phyloP scores from a whole-genome alignment of 2,329 filamentous ascomycete species.

The Cytospora mali region DNA sequence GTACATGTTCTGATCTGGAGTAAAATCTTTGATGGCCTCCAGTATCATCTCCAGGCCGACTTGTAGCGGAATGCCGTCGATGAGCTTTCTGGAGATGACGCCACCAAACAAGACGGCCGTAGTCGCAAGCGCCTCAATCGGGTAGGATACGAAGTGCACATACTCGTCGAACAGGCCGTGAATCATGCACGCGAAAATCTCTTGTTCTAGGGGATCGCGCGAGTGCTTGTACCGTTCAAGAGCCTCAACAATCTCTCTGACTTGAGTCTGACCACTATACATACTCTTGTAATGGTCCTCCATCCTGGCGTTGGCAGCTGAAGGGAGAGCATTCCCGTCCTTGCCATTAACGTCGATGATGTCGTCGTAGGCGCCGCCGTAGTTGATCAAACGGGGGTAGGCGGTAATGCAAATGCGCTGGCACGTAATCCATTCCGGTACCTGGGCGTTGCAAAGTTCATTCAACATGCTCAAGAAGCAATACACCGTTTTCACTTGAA shows the following conservation, averaged over 20 bases:
- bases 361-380: slow-evolving; percentile 88
- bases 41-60: slow-evolving; percentile 97
- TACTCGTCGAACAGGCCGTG: slow-evolving; percentile 98
- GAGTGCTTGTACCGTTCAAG: slow-evolving; percentile 89
- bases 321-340: slow-evolving; percentile 78
- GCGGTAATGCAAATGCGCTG: slow-evolving; percentile 88
- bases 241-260: slow-evolving; percentile 81
- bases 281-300: slow-evolving; percentile 97
- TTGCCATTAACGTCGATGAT: slow-evolving; percentile 85
- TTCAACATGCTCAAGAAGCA: slow-evolving; percentile 79
- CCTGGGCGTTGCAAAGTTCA: slow-evolving; percentile 58
- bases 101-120: slow-evolving; percentile 96
- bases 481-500: slow-evolving; percentile 84
- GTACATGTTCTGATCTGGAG: slow-evolving; percentile 88
- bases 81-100: slow-evolving; percentile 90
- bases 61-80: slow-evolving; percentile 86
- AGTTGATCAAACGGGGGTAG: slow-evolving; percentile 95
- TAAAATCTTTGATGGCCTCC: slow-evolving; percentile 88
- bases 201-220: slow-evolving; percentile 80
- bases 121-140: slow-evolving; percentile 91
- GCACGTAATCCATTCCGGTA: slow-evolving; percentile 73
- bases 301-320: slow-evolving; percentile 85
- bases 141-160: slow-evolving; percentile 91
- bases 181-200: slow-evolving; percentile 98
- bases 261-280: slow-evolving; percentile 89